Evolutionary conservation across 257 asterid species (phyloP), one percentile per base, ranked within the genome.

Genomic region (Solanum tacnaense): DNA sequence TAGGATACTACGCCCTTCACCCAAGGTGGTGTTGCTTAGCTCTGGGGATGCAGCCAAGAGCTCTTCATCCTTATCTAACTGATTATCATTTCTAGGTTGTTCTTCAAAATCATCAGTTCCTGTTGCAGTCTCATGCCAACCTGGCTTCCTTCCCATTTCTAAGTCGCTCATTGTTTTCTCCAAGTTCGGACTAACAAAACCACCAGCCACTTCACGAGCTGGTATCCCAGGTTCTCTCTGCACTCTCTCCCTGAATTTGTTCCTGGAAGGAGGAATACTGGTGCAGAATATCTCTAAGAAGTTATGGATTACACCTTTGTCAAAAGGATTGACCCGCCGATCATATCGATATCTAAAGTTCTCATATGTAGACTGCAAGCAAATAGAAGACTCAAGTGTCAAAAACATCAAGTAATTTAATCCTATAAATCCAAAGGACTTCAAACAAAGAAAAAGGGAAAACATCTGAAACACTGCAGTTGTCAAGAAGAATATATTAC

Each of bases 281-380:
- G 98, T 95, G 88, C 98, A 96, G 89, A 97, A 97, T 87, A 97
- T 98, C 93, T 97, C 99, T 58, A 93, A 79, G 71, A 96, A 95
- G 90, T 96, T 97, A 32, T 84, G 93, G 73, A 92, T 23, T 89
- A 96, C 94, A 88, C 99, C 98, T 16, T 95, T 96, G 88, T 97
- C 90, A 78, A 96, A 95, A 7, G 93, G 97, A 78, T 96, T 96
- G 91, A 92, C 85, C 91, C 98, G 93, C 90, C 91, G 93, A 86
- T 95, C 98, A 71, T 97, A 90, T 92, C 99, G 92, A 87, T 97
- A 96, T 20, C 99, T 98, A 87, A 97, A 96, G 88, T 97, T 97
- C 90, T 97, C 99, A 70, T 97, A 97, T 73, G 99, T 97, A 20
- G 99, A 96, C 99, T 97, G 97, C 87, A 89, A 89, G 88, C 79